Conservation (phyloP, 1,284 basidiomycete genomes). For the Termitomyces sp. region DNA sequence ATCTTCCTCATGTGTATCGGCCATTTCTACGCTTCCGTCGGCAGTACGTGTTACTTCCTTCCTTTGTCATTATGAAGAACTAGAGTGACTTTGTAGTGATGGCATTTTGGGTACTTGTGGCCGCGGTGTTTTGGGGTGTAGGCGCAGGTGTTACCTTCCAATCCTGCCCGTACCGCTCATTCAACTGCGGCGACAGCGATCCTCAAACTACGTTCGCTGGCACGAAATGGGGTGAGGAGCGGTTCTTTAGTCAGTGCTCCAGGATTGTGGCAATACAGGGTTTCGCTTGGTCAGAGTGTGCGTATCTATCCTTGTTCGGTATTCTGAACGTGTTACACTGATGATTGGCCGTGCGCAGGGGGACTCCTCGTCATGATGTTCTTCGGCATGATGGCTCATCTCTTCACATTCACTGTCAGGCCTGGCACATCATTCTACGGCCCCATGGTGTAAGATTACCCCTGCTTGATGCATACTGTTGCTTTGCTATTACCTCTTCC, state of each 20-base stretch:
- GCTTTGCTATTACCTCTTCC: not conserved
- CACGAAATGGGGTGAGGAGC: constrained; percentile 10
- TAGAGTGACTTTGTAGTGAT: constrained; percentile 2
- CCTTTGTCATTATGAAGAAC: not conserved
- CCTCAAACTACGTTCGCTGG: constrained; percentile 4
- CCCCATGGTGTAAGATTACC: not conserved
- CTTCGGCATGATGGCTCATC: constrained; percentile 10
- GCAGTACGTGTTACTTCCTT: not conserved
- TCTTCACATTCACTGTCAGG: constrained; percentile 1
- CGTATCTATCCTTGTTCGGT: not conserved
- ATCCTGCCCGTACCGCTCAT: constrained; percentile 9
- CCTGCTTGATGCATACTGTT: not conserved
- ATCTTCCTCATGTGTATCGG: constrained; percentile 12
- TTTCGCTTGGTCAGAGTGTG: constrained; percentile 14
- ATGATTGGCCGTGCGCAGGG: constrained; percentile 1
- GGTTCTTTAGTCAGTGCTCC: constrained; percentile 15
- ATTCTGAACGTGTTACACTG: not conserved
- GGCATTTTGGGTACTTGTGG: constrained; percentile 7
- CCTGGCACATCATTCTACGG: constrained; percentile 11
- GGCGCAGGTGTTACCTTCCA: constrained; percentile 9
- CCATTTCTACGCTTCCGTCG: constrained; percentile 3
- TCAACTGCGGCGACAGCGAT: constrained; percentile 5
- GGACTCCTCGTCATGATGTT: constrained; percentile 12
- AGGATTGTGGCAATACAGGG: constrained; percentile 13
- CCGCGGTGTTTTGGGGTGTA: constrained; percentile 13